A percentile compares a stretch with the other conserved stretches of the same genome.
Evolutionary conservation across 306 rosid species (phyloP).

Genomic region (Phaseolus lunatus): DNA sequence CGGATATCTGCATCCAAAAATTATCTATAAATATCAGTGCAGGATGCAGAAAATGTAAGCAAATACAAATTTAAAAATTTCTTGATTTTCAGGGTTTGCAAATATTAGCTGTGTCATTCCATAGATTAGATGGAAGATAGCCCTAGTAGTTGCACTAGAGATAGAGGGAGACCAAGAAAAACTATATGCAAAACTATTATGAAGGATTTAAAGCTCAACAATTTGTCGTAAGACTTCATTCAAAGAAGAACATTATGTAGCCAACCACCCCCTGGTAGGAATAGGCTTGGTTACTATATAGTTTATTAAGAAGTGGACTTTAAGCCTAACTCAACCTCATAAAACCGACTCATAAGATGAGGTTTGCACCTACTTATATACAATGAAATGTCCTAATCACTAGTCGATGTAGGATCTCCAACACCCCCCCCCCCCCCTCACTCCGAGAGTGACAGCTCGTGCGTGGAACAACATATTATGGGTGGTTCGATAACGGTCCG

Average conservation of each 20-base stretch:
- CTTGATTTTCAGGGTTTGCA: constrained; percentile 31
- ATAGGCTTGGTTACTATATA: not conserved
- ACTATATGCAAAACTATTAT: not conserved
- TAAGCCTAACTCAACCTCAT: too few species aligned
- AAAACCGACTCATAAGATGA: too few species aligned
- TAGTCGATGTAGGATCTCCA: too few species aligned
- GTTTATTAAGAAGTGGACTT: too few species aligned
- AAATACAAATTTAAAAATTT: constrained; percentile 26
- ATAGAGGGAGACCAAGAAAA: not conserved
- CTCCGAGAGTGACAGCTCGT: too few species aligned
- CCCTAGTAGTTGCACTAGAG: not conserved
- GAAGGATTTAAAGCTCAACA: not conserved
- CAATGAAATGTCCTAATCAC: too few species aligned
- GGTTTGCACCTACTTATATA: too few species aligned
- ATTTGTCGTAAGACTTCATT: not conserved
- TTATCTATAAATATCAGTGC: constrained; percentile 21
- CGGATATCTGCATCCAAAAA: constrained; percentile 73
- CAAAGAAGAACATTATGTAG: constrained; percentile 1
- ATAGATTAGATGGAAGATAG: not conserved
- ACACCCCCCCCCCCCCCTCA: too few species aligned
- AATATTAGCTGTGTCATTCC: constrained; percentile 31
- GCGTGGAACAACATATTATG: too few species aligned
- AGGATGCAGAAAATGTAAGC: constrained; percentile 23
- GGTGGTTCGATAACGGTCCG: too few species aligned
- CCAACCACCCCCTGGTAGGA: not conserved